These are phyloP conservation scores for Fusarium torreyae DNA, from an alignment of 2,329 filamentous ascomycete genomes.

Conservation along the genomic window DNA sequence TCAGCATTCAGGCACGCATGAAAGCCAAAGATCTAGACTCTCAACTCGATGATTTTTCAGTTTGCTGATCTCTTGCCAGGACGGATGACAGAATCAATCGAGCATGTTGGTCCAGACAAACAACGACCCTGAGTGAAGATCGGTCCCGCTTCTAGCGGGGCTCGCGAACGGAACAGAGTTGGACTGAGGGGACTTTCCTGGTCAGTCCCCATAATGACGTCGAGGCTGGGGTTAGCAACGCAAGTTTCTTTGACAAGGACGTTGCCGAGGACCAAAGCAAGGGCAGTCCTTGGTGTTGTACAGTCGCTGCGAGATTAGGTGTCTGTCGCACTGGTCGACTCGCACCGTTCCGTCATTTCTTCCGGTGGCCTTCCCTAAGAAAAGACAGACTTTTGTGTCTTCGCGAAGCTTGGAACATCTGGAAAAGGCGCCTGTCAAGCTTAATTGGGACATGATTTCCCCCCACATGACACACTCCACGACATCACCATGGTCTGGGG, in stretches of 20 bases:
- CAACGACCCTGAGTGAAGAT: slow-evolving; percentile 44
- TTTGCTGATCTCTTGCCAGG: slow-evolving; percentile 18
- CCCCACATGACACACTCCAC: slow-evolving; percentile 47
- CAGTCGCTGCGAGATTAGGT: slow-evolving; percentile 24
- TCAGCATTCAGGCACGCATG: background rate
- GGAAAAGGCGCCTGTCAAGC: slow-evolving; percentile 33
- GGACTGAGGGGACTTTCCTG: slow-evolving; percentile 26
- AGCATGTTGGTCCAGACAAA: slow-evolving; percentile 27
- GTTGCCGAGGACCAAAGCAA: slow-evolving; percentile 1
- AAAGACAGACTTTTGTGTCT: slow-evolving; percentile 15
- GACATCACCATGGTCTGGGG: slow-evolving; percentile 38
- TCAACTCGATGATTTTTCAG: background rate
- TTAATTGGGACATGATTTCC: slow-evolving; percentile 33
- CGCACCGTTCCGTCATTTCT: slow-evolving; percentile 2
- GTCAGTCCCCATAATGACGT: slow-evolving; percentile 48
- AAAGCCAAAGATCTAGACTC: slow-evolving; percentile 8
- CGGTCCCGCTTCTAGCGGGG: slow-evolving; percentile 45
- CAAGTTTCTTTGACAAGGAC: slow-evolving; percentile 9
- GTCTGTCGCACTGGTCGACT: slow-evolving; percentile 4
- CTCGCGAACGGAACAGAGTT: slow-evolving; percentile 13
- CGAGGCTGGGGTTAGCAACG: slow-evolving; percentile 20
- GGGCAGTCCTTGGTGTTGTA: slow-evolving; percentile 4
- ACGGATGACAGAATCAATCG: slow-evolving; percentile 16
- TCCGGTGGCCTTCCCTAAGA: slow-evolving; percentile 11
- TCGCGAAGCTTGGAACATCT: slow-evolving; percentile 29